phyloP scores from a whole-genome alignment of 2,329 filamentous ascomycete species.

The Penicillium sp. region DNA sequence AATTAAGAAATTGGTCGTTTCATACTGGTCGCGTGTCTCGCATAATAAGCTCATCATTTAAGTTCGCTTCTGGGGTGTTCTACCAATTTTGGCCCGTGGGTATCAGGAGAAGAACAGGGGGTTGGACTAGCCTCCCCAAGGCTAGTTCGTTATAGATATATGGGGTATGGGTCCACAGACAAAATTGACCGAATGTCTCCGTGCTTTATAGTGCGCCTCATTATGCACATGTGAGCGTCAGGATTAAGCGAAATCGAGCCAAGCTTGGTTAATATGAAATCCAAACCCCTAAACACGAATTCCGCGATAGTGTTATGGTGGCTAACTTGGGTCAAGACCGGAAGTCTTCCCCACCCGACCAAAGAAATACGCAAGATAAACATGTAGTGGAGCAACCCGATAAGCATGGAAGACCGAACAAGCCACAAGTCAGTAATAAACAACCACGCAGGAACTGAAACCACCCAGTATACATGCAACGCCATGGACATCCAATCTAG shows the following conservation, averaged over 20 bases:
- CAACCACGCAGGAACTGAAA: background rate
- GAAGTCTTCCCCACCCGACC: too few species aligned
- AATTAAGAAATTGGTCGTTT: background rate
- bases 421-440: background rate
- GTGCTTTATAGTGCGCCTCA: too few species aligned
- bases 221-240: too few species aligned
- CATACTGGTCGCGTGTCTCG: background rate
- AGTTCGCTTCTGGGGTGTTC: background rate
- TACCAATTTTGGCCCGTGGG: background rate
- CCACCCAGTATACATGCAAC: background rate
- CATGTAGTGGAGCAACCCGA: too few species aligned
- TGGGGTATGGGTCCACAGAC: background rate
- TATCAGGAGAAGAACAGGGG: background rate
- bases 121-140: background rate
- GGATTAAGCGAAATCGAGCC: too few species aligned
- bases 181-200: too few species aligned
- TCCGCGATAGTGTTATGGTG: too few species aligned
- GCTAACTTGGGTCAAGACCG: too few species aligned
- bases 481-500: background rate
- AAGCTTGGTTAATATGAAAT: too few species aligned
- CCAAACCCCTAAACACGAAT: too few species aligned
- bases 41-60: background rate
- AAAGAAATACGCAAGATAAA: too few species aligned
- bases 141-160: background rate
- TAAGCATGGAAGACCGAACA: background rate